A percentile compares a stretch with the other conserved stretches of the same genome.
phyloP scores from a whole-genome alignment of 1,284 basidiomycete species.

The Termitomyces sp. region DNA sequence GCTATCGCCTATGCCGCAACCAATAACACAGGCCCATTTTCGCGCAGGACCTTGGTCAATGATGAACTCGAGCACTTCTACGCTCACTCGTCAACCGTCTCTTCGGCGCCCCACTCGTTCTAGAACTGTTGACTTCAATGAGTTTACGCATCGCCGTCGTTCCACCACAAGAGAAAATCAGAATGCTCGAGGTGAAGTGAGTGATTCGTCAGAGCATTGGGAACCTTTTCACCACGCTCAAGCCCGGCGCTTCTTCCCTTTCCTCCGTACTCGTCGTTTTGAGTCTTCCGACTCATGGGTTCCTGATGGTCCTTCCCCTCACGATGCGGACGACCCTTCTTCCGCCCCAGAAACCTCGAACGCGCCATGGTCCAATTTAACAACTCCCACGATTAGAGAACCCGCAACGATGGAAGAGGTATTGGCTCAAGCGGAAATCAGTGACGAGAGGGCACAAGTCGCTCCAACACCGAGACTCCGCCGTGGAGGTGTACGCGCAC shows the following conservation, averaged over 20 bases:
- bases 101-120: conserved; percentile 46
- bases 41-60: conserved; percentile 30
- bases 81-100: conserved; percentile 39
- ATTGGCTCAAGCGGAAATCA: conserved; percentile 21
- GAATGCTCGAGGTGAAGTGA: conserved; percentile 22
- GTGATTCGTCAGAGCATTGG: conserved; percentile 25
- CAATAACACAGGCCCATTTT: conserved; percentile 16
- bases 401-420: conserved; percentile 13
- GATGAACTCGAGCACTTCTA: conserved; percentile 19
- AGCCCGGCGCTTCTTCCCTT: conserved; percentile 42
- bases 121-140: conserved; percentile 58
- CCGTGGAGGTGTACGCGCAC: conserved; percentile 53
- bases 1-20: conserved; percentile 18
- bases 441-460: conserved; percentile 21
- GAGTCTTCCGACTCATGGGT: conserved; percentile 21
- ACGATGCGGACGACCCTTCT: conserved; percentile 16
- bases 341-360: conserved; percentile 18
- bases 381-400: conserved; percentile 16
- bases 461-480: conserved; percentile 43
- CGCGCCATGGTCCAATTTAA: conserved; percentile 21
- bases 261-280: conserved; percentile 30
- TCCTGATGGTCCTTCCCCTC: conserved; percentile 16
- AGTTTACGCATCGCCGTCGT: conserved; percentile 61
- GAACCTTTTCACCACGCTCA: conserved; percentile 23
- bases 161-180: conserved; percentile 29